Evolutionary conservation across 2,329 filamentous ascomycete species (phyloP).

Genomic region (Nigrospora oryzae): DNA sequence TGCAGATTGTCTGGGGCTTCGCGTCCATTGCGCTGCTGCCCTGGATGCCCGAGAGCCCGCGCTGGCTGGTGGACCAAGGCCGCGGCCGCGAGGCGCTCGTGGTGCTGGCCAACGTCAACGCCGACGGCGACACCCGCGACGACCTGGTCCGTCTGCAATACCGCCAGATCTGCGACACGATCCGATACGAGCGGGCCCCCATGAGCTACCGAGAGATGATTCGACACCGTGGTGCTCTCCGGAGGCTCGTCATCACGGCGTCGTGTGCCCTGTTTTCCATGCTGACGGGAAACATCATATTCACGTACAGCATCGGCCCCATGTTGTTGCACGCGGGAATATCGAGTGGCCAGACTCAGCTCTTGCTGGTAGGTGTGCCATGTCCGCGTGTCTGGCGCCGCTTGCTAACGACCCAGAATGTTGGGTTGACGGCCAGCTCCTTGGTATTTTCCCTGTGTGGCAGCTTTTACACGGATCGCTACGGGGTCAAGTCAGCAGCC

Average conservation of each 20-base stretch:
- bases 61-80: slow-evolving; percentile 24
- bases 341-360: slow-evolving; percentile 29
- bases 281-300: slow-evolving; percentile 29
- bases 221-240: slow-evolving; percentile 23
- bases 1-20: slow-evolving; percentile 22
- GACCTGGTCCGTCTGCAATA: slow-evolving; percentile 28
- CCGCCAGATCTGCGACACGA: slow-evolving; percentile 37
- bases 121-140: slow-evolving; percentile 30
- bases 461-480: slow-evolving; percentile 2
- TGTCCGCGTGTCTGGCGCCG: too few relatives aligned
- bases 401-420: not conserved
- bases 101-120: slow-evolving; percentile 32
- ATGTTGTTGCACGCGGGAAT: slow-evolving; percentile 38
- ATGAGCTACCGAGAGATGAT: slow-evolving; percentile 26
- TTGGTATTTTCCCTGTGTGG: slow-evolving; percentile 6
- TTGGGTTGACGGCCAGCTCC: slow-evolving; percentile 6
- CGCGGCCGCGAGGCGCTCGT: slow-evolving; percentile 18
- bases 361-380: slow-evolving; percentile 24
- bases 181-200: slow-evolving; percentile 19
- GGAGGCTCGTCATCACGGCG: slow-evolving; percentile 28
- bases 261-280: slow-evolving; percentile 22
- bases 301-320: slow-evolving; percentile 29
- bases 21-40: slow-evolving; percentile 13
- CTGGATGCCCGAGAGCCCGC: slow-evolving; percentile 21
- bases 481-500: slow-evolving; percentile 1